Conservation (phyloP, 2,329 filamentous ascomycete species). For the Zymoseptoria ardabiliae region DNA sequence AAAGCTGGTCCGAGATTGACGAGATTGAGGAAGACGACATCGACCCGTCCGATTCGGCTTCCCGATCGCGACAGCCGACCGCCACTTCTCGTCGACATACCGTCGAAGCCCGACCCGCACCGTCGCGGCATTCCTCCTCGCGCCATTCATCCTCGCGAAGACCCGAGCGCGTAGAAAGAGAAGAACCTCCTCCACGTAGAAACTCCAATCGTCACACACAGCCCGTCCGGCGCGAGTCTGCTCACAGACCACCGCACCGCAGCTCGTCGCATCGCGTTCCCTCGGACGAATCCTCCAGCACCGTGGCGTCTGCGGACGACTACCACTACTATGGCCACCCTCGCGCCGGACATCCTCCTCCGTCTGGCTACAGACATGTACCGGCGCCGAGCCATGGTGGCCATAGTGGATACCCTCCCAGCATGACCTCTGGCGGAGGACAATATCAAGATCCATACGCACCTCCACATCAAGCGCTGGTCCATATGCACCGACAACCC, state of each 20-base stretch:
- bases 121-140: slow-evolving; percentile 33
- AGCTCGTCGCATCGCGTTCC: slow-evolving; percentile 20
- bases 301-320: slow-evolving; percentile 39
- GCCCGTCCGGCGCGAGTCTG: slow-evolving; percentile 17
- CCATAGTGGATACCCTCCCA: slow-evolving; percentile 22
- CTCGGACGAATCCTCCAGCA: slow-evolving; percentile 33
- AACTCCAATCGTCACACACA: slow-evolving; percentile 18
- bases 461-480: slow-evolving; percentile 22
- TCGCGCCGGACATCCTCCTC: slow-evolving; percentile 29
- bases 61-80: slow-evolving; percentile 30
- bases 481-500: slow-evolving; percentile 19
- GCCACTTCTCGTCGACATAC: slow-evolving; percentile 26
- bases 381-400: slow-evolving; percentile 26
- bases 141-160: slow-evolving; percentile 18
- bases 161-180: slow-evolving; percentile 11
- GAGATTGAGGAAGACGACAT: slow-evolving; percentile 37
- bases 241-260: slow-evolving; percentile 20
- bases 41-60: slow-evolving; percentile 44
- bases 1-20: slow-evolving; percentile 23
- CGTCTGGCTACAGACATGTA: slow-evolving; percentile 24
- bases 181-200: slow-evolving; percentile 18
- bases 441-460: slow-evolving; percentile 20
- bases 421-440: slow-evolving; percentile 16
- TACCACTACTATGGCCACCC: slow-evolving; percentile 35
- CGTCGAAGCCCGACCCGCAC: slow-evolving; percentile 29